Base-by-base conservation (phyloP, 2,329 filamentous ascomycete genomes). In the Leptodontidium sp. region DNA sequence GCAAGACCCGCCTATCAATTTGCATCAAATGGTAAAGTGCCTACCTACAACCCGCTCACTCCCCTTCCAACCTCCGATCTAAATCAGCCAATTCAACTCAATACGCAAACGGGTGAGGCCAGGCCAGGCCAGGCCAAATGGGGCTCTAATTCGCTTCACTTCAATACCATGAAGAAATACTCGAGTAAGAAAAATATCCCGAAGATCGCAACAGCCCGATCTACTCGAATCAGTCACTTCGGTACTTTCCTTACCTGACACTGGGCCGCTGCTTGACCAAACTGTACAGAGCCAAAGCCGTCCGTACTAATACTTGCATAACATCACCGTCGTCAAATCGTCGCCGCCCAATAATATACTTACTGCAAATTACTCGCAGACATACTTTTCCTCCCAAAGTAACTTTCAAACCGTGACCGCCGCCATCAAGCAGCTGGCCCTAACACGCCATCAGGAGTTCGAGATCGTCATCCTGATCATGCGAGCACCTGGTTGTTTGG, bases 381-480 rank as follows among this genome's bases (percentile, higher is more conserved):
- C n/a, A 50, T 50, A 50, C n/a, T 24, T 50, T 50, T 47, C 40
- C 24, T 61, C n/a, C 35, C 47, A 32, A 3, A 32, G 29, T 32
- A 32, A 32, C 6, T 32, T 32, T 11, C 35, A 52, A 21, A 21
- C n/a, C 45, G 38, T 57, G 24, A 17, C 35, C 49, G 52, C 26
- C 29, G 9, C 26, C 47, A 35, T 64, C 29, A 45, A 49, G 14
- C 50, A 52, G 17, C 17, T 49, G n/a, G 43, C 21, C 40, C 40
- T 45, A 68, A 67, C 66, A 71, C 73, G 70, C 73, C 72, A 75
- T 74, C 61, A 53, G 14, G 40, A 71, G 64, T 66, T 69, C 64
- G 67, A 68, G 74, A 75, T 75, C 74, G 72, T 62, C 74, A 71
- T 65, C 61, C 47, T 74, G 73, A 74, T 75, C 74, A 75, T 75